phyloP scores from a whole-genome alignment of 352 stramenopile genomes.

The Phytophthora ramorum region DNA sequence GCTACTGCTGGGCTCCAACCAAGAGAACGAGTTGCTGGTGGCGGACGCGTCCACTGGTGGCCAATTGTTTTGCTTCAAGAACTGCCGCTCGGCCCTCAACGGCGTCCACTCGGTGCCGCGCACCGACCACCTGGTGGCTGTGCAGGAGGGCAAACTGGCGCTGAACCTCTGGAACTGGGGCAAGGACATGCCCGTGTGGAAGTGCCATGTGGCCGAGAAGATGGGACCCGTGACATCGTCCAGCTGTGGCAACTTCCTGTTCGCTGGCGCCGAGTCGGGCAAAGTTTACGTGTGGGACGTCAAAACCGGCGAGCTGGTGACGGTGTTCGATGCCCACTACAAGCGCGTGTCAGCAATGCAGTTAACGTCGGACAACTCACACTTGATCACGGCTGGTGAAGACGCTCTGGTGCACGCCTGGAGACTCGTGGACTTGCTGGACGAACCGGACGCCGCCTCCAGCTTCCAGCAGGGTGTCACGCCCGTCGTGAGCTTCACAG shows the following conservation, averaged over 20 bases:
- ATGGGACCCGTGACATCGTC: constrained; percentile 68
- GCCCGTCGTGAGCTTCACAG: constrained; percentile 74
- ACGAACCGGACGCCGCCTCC: constrained; percentile 59
- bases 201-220: constrained; percentile 81
- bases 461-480: constrained; percentile 66
- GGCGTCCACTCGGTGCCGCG: constrained; percentile 66
- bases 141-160: constrained; percentile 76
- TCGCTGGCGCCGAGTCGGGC: constrained; percentile 75
- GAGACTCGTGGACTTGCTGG: constrained; percentile 74
- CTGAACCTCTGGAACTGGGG: constrained; percentile 70
- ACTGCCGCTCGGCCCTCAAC: constrained; percentile 54
- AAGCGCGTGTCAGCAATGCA: constrained; percentile 78
- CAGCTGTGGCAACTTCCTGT: constrained; percentile 75
- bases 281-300: constrained; percentile 90
- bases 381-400: constrained; percentile 80
- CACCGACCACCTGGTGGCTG: constrained; percentile 68
- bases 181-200: constrained; percentile 75
- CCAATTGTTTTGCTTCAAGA: constrained; percentile 82
- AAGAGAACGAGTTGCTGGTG: constrained; percentile 73
- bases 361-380: constrained; percentile 78
- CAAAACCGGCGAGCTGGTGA: constrained; percentile 80
- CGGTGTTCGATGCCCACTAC: constrained; percentile 88
- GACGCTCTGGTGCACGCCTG: constrained; percentile 87
- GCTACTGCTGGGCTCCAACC: constrained; percentile 68
- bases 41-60: constrained; percentile 64